These are phyloP conservation scores for Annulohypoxylon truncatum DNA, from an alignment of 2,329 filamentous ascomycete species.

Conservation along the genomic window DNA sequence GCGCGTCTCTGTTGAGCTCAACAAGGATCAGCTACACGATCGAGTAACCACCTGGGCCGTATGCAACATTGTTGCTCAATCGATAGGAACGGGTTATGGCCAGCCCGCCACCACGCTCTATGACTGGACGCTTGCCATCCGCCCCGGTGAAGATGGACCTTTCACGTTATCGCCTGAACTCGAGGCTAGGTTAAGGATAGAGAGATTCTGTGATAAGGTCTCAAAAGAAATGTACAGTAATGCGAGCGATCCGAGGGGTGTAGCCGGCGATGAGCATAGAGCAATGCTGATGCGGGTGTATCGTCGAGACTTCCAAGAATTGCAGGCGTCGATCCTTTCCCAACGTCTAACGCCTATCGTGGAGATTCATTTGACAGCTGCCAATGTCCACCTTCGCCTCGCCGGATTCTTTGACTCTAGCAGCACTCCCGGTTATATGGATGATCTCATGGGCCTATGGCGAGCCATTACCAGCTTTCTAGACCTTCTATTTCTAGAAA, in stretches of 20 bases:
- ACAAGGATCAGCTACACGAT: conserved; percentile 82
- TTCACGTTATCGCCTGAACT: conserved; percentile 71
- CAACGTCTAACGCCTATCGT: conserved; percentile 68
- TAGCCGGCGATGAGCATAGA: conserved; percentile 74
- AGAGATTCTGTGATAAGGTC: conserved; percentile 80
- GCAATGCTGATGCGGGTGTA: conserved; percentile 75
- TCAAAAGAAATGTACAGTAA: conserved; percentile 85
- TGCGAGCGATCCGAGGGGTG: conserved; percentile 76
- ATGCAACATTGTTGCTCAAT: conserved; percentile 85
- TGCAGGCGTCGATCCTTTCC: conserved; percentile 70
- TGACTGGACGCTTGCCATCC: conserved; percentile 76
- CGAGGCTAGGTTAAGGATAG: conserved; percentile 75
- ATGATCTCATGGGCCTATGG: conserved; percentile 81
- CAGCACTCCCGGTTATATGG: conserved; percentile 75
- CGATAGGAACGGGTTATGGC: conserved; percentile 84
- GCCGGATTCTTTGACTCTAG: conserved; percentile 86
- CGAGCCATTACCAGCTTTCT: conserved; percentile 77
- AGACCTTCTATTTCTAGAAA: conserved; percentile 69
- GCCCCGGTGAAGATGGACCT: conserved; percentile 69
- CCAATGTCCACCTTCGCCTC: conserved; percentile 78
- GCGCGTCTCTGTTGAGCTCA: conserved; percentile 77
- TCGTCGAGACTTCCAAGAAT: conserved; percentile 71
- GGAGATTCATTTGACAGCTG: conserved; percentile 76
- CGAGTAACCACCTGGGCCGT: conserved; percentile 85
- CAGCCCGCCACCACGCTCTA: conserved; percentile 83